A percentile compares a stretch with the other conserved stretches of the same genome.
Conservation (phyloP, 2,329 filamentous ascomycete genomes). For the Pyrenophora teres region DNA sequence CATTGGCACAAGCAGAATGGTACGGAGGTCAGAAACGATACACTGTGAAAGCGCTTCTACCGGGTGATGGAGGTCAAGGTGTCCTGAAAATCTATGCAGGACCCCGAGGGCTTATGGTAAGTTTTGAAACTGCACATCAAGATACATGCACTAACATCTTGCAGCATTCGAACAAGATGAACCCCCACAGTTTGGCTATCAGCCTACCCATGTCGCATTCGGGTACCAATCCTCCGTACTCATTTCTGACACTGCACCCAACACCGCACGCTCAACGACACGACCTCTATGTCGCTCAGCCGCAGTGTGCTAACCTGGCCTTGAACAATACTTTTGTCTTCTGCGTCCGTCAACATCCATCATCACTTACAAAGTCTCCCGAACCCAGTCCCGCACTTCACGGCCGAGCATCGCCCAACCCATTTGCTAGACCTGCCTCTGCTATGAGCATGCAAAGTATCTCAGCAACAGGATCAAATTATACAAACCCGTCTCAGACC, state of each 20-base stretch:
- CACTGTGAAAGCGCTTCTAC: slow-evolving; percentile 88
- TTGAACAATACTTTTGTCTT: slow-evolving; percentile 99
- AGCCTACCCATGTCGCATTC: slow-evolving; percentile 87
- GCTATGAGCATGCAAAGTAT: slow-evolving; percentile 66
- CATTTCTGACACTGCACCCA: slow-evolving; percentile 90
- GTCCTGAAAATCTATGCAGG: slow-evolving; percentile 91
- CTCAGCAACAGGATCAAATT: slow-evolving; percentile 57
- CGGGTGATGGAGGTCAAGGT: slow-evolving; percentile 88
- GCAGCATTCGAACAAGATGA: slow-evolving; percentile 88
- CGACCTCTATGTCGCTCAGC: slow-evolving; percentile 95
- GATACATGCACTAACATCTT: slow-evolving; percentile 20
- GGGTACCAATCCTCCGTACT: slow-evolving; percentile 91
- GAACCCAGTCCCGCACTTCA: slow-evolving; percentile 44
- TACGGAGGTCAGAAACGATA: slow-evolving; percentile 84
- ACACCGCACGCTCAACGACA: slow-evolving; percentile 97
- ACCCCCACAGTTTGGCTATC: slow-evolving; percentile 88
- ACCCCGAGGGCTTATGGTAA: slow-evolving; percentile 84
- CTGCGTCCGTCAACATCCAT: slow-evolving; percentile 88
- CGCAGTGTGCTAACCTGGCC: slow-evolving; percentile 85
- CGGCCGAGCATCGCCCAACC: slow-evolving; percentile 57
- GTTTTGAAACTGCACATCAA: slow-evolving; percentile 9
- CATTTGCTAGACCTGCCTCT: slow-evolving; percentile 60
- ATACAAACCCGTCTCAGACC: slow-evolving; percentile 61
- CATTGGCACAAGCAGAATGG: slow-evolving; percentile 92
- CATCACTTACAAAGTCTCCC: slow-evolving; percentile 54